Percentiles rank a stretch among this genome's conserved stretches.
These are phyloP conservation scores for Vaccinium corymbosum DNA, from an alignment of 148 eudicot genomes.

Conservation along the genomic window DNA sequence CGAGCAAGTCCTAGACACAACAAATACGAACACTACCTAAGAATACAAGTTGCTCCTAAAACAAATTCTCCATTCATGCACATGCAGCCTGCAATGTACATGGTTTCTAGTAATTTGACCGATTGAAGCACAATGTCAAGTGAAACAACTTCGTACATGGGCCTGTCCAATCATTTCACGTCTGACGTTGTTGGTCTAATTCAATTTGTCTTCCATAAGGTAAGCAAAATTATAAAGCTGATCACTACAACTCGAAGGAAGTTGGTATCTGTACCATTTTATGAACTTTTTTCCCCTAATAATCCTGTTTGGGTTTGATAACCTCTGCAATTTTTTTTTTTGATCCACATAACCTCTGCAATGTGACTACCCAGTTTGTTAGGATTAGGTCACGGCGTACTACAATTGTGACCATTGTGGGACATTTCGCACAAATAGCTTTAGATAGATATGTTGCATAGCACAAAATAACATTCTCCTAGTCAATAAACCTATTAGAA, in stretches of 20 bases:
- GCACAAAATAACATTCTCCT: conserved; percentile 1
- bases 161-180: neutral
- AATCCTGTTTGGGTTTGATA: neutral
- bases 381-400: neutral
- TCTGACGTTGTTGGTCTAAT: neutral
- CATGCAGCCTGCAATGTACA: neutral
- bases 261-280: neutral
- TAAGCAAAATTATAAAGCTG: neutral
- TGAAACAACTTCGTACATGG: neutral
- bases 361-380: neutral
- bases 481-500: neutral
- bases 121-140: neutral
- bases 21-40: neutral
- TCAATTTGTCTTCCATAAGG: neutral
- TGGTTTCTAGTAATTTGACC: neutral
- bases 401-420: neutral
- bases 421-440: neutral
- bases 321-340: neutral
- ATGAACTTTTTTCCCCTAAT: neutral
- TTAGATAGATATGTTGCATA: neutral
- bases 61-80: neutral
- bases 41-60: neutral
- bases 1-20: neutral
- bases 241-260: too few relatives aligned
- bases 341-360: neutral